Conservation (phyloP, 768 basidiomycete genomes). For the Mycena maculata region DNA sequence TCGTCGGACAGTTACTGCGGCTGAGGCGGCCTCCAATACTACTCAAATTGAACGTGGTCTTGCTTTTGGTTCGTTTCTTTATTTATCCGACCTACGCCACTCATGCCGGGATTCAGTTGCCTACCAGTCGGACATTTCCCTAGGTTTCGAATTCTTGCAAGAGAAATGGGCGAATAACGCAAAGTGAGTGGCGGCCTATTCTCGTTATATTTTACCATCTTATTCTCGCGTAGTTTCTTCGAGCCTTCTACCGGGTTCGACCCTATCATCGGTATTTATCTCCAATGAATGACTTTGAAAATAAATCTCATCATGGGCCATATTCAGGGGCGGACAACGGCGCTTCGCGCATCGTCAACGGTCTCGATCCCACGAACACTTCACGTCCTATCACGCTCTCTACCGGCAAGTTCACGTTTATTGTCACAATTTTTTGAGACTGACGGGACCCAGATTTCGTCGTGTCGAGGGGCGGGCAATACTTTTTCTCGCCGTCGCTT, state of each 20-base stretch:
- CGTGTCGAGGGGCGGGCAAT: conserved; percentile 61
- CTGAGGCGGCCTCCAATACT: conserved; percentile 40
- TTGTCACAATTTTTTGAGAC: not conserved
- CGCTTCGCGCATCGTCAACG: conserved; percentile 35
- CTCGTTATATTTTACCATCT: not conserved
- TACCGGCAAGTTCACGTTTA: not conserved
- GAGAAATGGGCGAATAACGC: conserved; percentile 2
- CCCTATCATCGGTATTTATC: conserved; percentile 19
- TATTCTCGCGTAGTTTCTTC: not conserved
- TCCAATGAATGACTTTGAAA: not conserved
- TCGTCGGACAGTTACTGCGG: not conserved
- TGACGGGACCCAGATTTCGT: conserved; percentile 48
- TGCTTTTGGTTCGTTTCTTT: conserved; percentile 47
- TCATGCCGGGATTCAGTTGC: conserved; percentile 33
- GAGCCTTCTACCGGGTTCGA: conserved; percentile 7
- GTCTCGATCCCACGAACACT: conserved; percentile 48
- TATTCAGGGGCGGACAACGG: not conserved
- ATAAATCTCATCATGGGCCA: not conserved
- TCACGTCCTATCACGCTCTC: conserved; percentile 42
- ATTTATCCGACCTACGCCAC: too few relatives aligned
- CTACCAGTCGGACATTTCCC: conserved; percentile 53
- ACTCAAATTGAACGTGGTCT: conserved; percentile 62
- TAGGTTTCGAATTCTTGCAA: conserved; percentile 22
- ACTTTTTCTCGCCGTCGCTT: conserved; percentile 64
- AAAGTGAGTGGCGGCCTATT: not conserved